Evolutionary conservation across 1,139 yeast genomes (phyloP).

Genomic region (Eremothecium coryli): DNA sequence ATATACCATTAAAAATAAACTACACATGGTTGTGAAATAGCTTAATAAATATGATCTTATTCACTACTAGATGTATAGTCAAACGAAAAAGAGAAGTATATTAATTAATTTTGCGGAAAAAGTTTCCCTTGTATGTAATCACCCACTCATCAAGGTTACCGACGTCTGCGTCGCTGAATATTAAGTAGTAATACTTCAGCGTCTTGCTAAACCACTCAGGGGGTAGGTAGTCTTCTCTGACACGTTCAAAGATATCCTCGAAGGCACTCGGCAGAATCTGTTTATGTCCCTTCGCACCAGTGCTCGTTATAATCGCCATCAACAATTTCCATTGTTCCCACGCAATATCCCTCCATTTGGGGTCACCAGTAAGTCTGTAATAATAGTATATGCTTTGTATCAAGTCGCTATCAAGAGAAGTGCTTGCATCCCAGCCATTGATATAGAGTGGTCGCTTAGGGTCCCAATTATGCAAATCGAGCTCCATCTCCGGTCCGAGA

Average conservation of each 20-base stretch:
- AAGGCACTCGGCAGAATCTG: constrained; percentile 38
- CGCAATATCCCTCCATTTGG: constrained; percentile 60
- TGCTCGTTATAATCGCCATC: constrained; percentile 42
- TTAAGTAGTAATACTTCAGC: constrained; percentile 59
- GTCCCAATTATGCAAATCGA: constrained; percentile 5
- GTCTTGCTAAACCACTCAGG: constrained; percentile 79
- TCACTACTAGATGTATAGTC: no score
- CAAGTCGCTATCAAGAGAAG: neutral
- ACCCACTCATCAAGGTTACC: constrained; percentile 58
- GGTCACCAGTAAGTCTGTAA: constrained; percentile 67
- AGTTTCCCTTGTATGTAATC: constrained; percentile 75
- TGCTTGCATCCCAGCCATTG: constrained; percentile 47
- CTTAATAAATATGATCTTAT: no score
- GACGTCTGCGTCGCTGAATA: constrained; percentile 47
- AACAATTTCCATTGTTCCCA: constrained; percentile 56
- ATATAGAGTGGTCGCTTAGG: constrained; percentile 33
- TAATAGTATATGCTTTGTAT: constrained; percentile 67
- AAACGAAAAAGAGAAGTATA: no score
- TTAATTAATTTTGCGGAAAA: no score
- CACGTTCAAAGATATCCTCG: constrained; percentile 40
- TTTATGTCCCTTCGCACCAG: constrained; percentile 36
- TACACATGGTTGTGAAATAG: no score
- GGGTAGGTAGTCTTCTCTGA: constrained; percentile 41
- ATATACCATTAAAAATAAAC: neutral
- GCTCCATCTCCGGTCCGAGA: neutral